Evolutionary conservation across 2,329 filamentous ascomycete species (phyloP).

Genomic region (Zalaria obscura): DNA sequence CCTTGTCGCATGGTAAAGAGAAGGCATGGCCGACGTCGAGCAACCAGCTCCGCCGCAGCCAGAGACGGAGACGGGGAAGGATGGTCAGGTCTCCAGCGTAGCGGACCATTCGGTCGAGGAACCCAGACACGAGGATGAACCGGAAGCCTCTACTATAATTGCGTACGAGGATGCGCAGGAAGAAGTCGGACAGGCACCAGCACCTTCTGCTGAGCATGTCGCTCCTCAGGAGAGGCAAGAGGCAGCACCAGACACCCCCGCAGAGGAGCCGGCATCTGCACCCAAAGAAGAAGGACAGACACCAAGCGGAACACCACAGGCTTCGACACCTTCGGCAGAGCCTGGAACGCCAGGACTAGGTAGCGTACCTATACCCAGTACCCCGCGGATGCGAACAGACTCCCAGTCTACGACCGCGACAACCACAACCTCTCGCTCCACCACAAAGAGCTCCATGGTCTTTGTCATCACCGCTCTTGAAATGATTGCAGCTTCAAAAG

Average conservation of each 20-base stretch:
- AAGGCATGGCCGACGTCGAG: constrained; percentile 6
- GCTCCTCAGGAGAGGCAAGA: neutral
- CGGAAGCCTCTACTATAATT: too few species aligned
- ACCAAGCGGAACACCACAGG: neutral
- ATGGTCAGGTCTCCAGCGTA: neutral
- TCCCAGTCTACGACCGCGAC: constrained; percentile 45
- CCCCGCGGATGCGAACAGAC: constrained; percentile 38
- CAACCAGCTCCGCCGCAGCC: constrained; percentile 4
- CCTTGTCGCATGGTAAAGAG: neutral
- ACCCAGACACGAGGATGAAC: too few species aligned
- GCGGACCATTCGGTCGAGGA: neutral
- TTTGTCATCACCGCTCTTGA: constrained; percentile 92
- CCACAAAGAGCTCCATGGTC: constrained; percentile 77
- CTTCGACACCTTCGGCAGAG: neutral
- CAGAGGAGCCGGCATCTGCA: too few species aligned
- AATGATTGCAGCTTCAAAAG: constrained; percentile 79
- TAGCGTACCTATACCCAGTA: neutral
- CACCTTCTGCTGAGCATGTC: neutral
- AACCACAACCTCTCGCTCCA: constrained; percentile 29
- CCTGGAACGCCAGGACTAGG: neutral
- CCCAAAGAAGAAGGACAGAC: neutral
- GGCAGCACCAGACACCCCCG: neutral
- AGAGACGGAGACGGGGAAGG: neutral
- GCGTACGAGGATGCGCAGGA: neutral
- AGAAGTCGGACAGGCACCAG: neutral